Percentiles rank a stretch among this genome's conserved stretches.
Evolutionary conservation across 2,329 filamentous ascomycete genomes (phyloP).

Genomic region (Neocatenulostroma microsporum): DNA sequence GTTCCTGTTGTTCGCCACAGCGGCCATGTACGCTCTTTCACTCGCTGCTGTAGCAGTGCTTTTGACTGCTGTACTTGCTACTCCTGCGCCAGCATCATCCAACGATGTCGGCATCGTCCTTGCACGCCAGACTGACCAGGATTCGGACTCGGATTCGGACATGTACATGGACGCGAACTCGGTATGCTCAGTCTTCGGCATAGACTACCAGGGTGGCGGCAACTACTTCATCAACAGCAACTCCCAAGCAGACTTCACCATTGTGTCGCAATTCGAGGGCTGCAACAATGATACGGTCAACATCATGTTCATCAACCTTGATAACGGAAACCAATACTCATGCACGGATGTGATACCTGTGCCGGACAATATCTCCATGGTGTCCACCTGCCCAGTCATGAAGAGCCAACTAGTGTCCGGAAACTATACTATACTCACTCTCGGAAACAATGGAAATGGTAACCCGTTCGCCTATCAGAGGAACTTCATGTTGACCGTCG

Average conservation of each 20-base stretch:
- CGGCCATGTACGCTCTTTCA: no score
- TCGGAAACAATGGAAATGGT: constrained; percentile 3
- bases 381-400: constrained; percentile 1
- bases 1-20: no score
- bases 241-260: constrained; percentile 2
- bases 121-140: no score
- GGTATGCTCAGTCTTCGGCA: constrained; percentile 1
- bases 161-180: no score
- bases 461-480: constrained; percentile 3
- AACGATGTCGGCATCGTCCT: no score
- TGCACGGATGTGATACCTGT: not conserved
- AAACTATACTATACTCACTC: constrained; percentile 1
- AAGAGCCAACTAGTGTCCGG: constrained; percentile 1
- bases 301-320: constrained; percentile 1
- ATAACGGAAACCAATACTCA: constrained; percentile 1
- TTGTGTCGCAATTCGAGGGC: constrained; percentile 3
- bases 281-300: not conserved
- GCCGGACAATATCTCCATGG: not conserved
- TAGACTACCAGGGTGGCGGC: constrained; percentile 2
- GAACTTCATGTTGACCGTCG: constrained; percentile 1
- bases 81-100: no score
- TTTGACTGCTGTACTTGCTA: no score
- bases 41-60: no score
- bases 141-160: no score
- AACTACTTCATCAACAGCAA: constrained; percentile 7